phyloP scores from a whole-genome alignment of 345 rosid species.

The Barbarea vulgaris region DNA sequence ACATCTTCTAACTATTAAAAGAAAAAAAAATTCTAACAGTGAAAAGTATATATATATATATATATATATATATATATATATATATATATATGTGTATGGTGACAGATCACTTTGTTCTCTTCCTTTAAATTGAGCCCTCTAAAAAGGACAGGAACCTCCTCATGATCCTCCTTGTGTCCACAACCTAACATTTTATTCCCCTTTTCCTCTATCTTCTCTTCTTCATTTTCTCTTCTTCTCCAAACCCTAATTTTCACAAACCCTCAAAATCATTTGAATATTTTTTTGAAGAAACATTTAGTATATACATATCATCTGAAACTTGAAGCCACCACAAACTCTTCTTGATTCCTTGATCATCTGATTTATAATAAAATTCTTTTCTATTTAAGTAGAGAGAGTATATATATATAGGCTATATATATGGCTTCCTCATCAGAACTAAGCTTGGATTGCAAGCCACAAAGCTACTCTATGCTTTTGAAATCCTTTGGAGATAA shows the following conservation, averaged over 20 bases:
- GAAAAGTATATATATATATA: neutral
- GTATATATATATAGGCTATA: conserved; percentile 12
- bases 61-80: neutral
- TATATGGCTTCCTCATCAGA: conserved; percentile 82
- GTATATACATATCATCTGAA: conserved; percentile 30
- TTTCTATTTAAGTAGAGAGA: conserved; percentile 10
- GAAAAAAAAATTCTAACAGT: neutral
- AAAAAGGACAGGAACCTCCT: conserved; percentile 47
- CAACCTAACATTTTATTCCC: conserved; percentile 41
- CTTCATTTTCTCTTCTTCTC: conserved; percentile 24
- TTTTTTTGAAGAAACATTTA: conserved; percentile 12
- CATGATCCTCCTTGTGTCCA: conserved; percentile 47
- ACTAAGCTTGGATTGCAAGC: conserved; percentile 80
- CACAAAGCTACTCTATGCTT: conserved; percentile 84
- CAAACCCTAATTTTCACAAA: conserved; percentile 40
- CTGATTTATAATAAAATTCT: conserved; percentile 7
- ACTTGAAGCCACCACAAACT: conserved; percentile 19
- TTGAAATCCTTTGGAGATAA: conserved; percentile 85
- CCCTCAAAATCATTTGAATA: conserved; percentile 35
- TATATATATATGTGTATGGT: conserved; percentile 26
- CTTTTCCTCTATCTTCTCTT: conserved; percentile 23
- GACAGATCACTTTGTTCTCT: conserved; percentile 42
- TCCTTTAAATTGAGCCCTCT: conserved; percentile 42
- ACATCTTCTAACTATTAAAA: conserved; percentile 8
- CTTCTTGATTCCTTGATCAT: conserved; percentile 27